phyloP scores from a whole-genome alignment of 176 grass and related monocot genomes.

The Dactylis glomerata region DNA sequence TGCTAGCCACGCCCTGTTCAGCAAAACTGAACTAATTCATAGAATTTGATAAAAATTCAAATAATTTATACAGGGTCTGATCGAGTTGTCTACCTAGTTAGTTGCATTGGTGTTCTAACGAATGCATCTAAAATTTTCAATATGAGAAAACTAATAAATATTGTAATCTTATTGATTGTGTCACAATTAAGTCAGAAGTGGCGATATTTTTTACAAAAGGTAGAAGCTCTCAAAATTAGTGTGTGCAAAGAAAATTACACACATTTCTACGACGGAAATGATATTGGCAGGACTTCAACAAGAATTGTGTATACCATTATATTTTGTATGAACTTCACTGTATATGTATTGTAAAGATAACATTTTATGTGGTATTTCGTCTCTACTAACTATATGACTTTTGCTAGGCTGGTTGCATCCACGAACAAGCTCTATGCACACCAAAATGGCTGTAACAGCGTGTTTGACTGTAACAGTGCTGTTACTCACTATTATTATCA shows the following conservation, averaged over 20 bases:
- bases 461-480: not conserved
- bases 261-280: not conserved
- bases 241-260: not conserved
- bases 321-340: not conserved
- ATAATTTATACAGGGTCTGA: too few species aligned
- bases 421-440: not conserved
- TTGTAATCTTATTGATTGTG: not conserved
- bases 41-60: too few species aligned
- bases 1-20: too few species aligned
- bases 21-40: too few species aligned
- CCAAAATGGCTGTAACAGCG: not conserved
- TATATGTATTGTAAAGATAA: not conserved
- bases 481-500: not conserved
- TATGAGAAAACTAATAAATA: not conserved
- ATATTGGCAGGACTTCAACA: not conserved
- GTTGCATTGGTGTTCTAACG: not conserved
- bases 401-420: not conserved
- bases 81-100: not conserved
- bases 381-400: not conserved
- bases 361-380: not conserved
- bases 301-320: not conserved
- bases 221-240: not conserved
- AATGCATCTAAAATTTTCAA: not conserved
- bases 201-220: not conserved
- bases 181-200: not conserved